Base-by-base conservation (phyloP, 345 rosid genomes). In the Populus simonii region DNA sequence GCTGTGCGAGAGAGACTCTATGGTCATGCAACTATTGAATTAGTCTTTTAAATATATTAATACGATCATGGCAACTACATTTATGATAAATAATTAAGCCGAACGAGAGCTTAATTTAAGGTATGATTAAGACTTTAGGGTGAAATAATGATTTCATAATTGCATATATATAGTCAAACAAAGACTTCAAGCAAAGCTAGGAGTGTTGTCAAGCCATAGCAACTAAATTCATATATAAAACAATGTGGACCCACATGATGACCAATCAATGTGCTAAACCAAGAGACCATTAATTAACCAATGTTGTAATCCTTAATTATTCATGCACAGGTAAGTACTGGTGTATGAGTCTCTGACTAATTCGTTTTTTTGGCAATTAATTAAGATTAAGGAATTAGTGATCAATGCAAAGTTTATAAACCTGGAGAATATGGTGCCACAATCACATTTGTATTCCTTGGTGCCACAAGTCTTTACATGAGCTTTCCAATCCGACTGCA, bases 381-480 rank as follows among this genome's bases (percentile, higher is more conserved):
- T 2, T 53, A 53, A 20, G 20, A 53, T 53, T 9, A 59, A 12
- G 1, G 51, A 47, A 47, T 47, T 23, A 59, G 65, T 59, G 65
- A 59, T 59, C 2, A 59, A 59, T n/a, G 31, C 11, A 57, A 49
- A 49, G 65, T 41, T 25, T 8, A 39, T 6, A 25, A 70, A 89
- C 94, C 94, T 88, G 84, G 89, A 84, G 71, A 88, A 87, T 76
- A 83, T 77, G 77, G 89, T 84, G 80, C 92, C 89, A 78, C 94
- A 89, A 66, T 89, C 93, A 72, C 94, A 91, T 80, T 84, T 86
- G 74, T 87, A 89, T 78, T 89, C 93, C 84, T 85, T 88, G 3
- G 94, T 84, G 25, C 94, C 91, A 71, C 94, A 91, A 12, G 87
- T 87, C 83, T 91, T 91, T 7, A 78, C 68, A n/a, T 91, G 95